phyloP scores from a whole-genome alignment of 805 yeast species.

The Tetrapisispora namnaoensis region DNA sequence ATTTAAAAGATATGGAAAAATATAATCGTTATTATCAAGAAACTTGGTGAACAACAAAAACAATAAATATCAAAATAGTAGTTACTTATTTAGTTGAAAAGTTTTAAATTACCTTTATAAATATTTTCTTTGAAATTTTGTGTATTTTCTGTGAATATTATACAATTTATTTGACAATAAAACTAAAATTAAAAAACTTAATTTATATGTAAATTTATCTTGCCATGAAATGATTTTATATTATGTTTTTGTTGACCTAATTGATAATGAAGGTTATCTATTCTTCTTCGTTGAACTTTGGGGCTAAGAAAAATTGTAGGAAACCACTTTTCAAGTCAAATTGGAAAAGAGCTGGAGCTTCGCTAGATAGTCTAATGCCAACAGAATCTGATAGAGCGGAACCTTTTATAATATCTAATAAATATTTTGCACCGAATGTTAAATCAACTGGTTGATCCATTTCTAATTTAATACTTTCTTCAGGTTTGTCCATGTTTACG shows the following conservation, averaged over 20 bases:
- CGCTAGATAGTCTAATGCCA: slow-evolving; percentile 78
- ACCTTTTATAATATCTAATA: slow-evolving; percentile 87
- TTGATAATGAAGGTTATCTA: slow-evolving; percentile 17
- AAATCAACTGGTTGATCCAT: slow-evolving; percentile 80
- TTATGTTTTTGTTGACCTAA: not conserved
- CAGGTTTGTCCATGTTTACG: slow-evolving; percentile 72
- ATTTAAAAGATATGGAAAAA: slow-evolving; percentile 50
- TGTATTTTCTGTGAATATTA: not conserved
- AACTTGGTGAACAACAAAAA: slow-evolving; percentile 50
- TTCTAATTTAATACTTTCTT: slow-evolving; percentile 62
- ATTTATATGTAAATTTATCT: not conserved
- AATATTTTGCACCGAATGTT: slow-evolving; percentile 85
- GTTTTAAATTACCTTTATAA: not conserved
- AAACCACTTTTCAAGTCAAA: slow-evolving; percentile 80
- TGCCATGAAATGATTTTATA: not conserved
- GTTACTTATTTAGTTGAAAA: no score
- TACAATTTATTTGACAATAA: not conserved
- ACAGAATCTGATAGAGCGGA: slow-evolving; percentile 66
- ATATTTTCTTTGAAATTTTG: not conserved
- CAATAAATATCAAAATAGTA: slow-evolving; percentile 3
- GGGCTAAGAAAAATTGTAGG: slow-evolving; percentile 92
- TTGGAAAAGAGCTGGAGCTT: slow-evolving; percentile 90
- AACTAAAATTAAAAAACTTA: not conserved
- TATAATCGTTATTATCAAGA: slow-evolving; percentile 69
- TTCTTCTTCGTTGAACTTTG: slow-evolving; percentile 91